Evolutionary conservation across 257 asterid species (phyloP).

Genomic region (Echites panduratus): DNA sequence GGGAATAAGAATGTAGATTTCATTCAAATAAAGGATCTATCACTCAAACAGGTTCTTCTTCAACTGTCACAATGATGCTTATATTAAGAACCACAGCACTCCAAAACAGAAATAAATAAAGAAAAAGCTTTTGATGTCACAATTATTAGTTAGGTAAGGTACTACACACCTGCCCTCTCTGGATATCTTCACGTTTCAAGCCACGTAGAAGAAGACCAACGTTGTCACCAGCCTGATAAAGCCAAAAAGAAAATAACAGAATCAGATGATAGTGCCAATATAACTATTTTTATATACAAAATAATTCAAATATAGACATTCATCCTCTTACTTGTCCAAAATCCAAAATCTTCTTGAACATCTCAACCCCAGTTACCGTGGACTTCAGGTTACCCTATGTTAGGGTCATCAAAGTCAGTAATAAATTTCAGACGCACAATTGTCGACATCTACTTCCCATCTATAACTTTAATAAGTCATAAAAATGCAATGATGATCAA

Average conservation of each 20-base stretch:
- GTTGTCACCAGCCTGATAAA: constrained; percentile 92
- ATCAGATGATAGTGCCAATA: not conserved
- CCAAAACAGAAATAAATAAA: no score
- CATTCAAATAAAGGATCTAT: no score
- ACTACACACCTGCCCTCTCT: constrained; percentile 82
- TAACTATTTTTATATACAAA: not conserved
- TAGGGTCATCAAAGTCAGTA: constrained; percentile 14
- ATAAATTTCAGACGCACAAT: not conserved
- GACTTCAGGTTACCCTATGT: constrained; percentile 73
- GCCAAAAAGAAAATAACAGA: constrained; percentile 5
- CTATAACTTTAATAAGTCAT: not conserved
- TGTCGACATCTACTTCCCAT: not conserved
- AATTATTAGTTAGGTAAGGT: no score
- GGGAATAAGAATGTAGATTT: no score
- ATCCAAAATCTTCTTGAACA: constrained; percentile 96
- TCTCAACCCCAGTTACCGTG: constrained; percentile 94
- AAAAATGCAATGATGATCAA: not conserved
- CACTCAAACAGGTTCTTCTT: no score
- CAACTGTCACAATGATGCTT: no score
- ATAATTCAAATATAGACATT: not conserved
- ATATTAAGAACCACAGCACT: no score
- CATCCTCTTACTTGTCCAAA: constrained; percentile 63
- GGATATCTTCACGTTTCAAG: constrained; percentile 81
- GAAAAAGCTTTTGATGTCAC: not conserved
- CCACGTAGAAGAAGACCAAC: constrained; percentile 98